These are phyloP conservation scores for Quambalaria eucalypti DNA, from an alignment of 1,284 basidiomycete species.

Conservation along the genomic window DNA sequence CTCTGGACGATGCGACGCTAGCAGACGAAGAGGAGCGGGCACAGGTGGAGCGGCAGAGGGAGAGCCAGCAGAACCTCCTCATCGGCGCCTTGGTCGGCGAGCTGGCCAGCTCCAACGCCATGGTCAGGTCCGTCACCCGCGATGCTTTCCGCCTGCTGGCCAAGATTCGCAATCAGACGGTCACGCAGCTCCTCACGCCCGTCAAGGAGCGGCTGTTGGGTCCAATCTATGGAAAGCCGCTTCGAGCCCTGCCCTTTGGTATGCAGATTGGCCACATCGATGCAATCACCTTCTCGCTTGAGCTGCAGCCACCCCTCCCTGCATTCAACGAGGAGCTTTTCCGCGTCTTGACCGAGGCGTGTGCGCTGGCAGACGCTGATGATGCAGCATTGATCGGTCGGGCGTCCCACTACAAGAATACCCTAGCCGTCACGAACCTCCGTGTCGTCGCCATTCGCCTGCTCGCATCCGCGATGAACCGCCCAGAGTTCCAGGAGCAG, in stretches of 20 bases:
- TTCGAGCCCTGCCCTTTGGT: constrained; percentile 88
- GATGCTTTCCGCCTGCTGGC: constrained; percentile 72
- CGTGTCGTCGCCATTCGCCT: constrained; percentile 92
- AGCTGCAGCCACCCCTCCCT: constrained; percentile 73
- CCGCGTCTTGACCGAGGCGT: constrained; percentile 82
- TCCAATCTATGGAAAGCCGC: constrained; percentile 88
- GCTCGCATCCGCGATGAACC: constrained; percentile 84
- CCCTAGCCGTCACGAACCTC: constrained; percentile 75
- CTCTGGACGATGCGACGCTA: constrained; percentile 4
- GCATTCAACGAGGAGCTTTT: constrained; percentile 86
- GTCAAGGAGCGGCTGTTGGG: constrained; percentile 79
- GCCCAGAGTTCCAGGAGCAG: constrained; percentile 64
- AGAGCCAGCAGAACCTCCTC: not conserved
- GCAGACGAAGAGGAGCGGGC: constrained; percentile 6
- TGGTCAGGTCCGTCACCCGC: constrained; percentile 77
- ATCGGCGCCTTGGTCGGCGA: constrained; percentile 78
- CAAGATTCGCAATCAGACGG: constrained; percentile 62
- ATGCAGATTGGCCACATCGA: constrained; percentile 99
- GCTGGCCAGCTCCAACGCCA: constrained; percentile 73
- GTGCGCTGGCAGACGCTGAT: constrained; percentile 91
- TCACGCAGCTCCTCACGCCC: constrained; percentile 70
- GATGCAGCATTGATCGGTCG: constrained; percentile 68
- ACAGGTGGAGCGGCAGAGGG: constrained; percentile 15
- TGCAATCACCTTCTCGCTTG: constrained; percentile 76
- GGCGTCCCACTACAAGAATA: constrained; percentile 64